Base-by-base conservation (phyloP, 257 asterid species). In the Vinca minor region DNA sequence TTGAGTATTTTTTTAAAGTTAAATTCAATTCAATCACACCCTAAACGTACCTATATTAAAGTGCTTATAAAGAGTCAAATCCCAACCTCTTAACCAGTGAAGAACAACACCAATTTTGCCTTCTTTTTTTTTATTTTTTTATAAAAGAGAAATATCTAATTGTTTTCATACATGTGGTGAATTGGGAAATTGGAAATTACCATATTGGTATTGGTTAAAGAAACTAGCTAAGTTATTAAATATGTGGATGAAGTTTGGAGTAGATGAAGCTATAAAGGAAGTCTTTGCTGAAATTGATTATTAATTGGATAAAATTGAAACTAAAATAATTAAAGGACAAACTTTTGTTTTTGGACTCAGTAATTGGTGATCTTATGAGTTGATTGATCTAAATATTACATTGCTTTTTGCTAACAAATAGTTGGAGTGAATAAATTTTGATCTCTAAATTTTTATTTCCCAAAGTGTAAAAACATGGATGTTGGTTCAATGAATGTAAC, bases 151-250 rank as follows among this genome's bases (percentile, higher is more conserved):
- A n/a, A n/a, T n/a, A n/a, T n/a, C n/a, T n/a, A n/a, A n/a, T n/a
- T n/a, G n/a, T n/a, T n/a, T 17, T 56, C 29, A 56, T 56, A 56
- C 62, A 31, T 31, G 62, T 56, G 62, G 12, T 56, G 17, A 56
- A 56, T 56, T 56, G 3, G 32, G 6, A 8, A 6, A 46, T 46
- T 0, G 34, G 11, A 32, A 63, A 11, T 63, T 47, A 5, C 21
- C 55, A 31, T 29, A 15, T 29, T 46, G 10, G 12, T 46, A 23
- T 23, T 39, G 23, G 14, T 50, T 50, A 25, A 50, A 50, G 32
- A 26, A 50, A 26, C 49, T 17, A 50, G 35, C 23, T 17, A 31
- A n/a, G 13, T 29, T 17, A 2, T 56, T 29, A 31, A 28, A 35
- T 56, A 6, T 56, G 39, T 31, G 39, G 39, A 6, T 14, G 28